Evolutionary conservation across 164 flowering plant genomes (phyloP).

Genomic region (Sedum album): DNA sequence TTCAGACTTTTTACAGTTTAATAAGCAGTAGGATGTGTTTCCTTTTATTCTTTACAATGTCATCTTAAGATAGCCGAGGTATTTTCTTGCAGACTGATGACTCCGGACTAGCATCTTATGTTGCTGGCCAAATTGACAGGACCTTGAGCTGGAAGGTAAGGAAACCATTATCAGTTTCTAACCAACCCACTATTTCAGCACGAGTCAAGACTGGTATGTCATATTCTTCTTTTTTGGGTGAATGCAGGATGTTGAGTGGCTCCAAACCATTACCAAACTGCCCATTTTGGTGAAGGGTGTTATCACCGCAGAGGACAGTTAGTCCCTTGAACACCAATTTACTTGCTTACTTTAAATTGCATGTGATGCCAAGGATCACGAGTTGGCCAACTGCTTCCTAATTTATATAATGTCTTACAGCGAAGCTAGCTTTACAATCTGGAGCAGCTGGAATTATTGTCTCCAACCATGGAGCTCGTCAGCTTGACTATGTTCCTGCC

Average conservation of each 20-base stretch:
- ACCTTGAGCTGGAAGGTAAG: background rate
- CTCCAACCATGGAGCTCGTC: slow-evolving; percentile 47
- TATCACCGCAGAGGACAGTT: slow-evolving; percentile 44
- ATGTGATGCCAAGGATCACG: background rate
- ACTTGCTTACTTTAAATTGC: background rate
- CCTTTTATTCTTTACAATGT: background rate
- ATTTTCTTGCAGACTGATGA: slow-evolving; percentile 29
- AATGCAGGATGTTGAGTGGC: slow-evolving; percentile 44
- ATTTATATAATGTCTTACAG: slow-evolving; percentile 12
- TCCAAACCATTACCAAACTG: slow-evolving; percentile 35
- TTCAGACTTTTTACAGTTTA: background rate
- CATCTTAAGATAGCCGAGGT: background rate
- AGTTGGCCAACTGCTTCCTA: background rate
- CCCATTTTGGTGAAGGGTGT: slow-evolving; percentile 50
- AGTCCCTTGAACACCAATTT: slow-evolving; percentile 8
- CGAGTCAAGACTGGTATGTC: background rate
- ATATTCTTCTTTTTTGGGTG: slow-evolving; percentile 3
- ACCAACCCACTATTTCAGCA: background rate
- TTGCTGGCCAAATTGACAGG: background rate
- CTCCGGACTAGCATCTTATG: slow-evolving; percentile 45
- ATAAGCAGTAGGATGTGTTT: background rate
- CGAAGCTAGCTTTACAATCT: slow-evolving; percentile 29
- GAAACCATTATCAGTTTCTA: background rate
- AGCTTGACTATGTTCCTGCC: slow-evolving; percentile 39
- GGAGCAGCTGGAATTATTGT: slow-evolving; percentile 46